Evolutionary conservation across 1,284 basidiomycete species (phyloP), one percentile per base, ranked within the genome.

Genomic region (Pseudozyma sp.): DNA sequence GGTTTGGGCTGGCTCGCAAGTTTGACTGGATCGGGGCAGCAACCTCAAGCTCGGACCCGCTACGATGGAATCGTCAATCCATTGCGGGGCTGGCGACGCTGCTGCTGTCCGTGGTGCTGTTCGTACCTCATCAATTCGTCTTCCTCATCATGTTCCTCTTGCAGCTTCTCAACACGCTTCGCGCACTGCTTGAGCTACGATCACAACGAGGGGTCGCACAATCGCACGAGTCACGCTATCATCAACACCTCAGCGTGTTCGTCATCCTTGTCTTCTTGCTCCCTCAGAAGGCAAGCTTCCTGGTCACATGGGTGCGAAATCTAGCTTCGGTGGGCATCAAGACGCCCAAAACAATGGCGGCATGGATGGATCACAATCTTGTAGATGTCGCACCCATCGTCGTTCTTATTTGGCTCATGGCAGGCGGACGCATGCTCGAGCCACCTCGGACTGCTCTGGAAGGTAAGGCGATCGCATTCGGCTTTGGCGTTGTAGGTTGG

Each of bases 221-320:
- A 60, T 77, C 54, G 47, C 47, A 45, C 53, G 69, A 68, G 42
- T 55, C 62, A 85, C 89, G 75, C 88, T 89, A 69, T 89, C 87
- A 77, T 42, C 52, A 83, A 46, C 79, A 84, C 45, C 60, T 84
- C 35, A 82, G 88, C 46, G 89, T 92, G 70, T 48, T 92, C 0
- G 84, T 96, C 10, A 85, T 94, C 46, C 85, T 94, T n/a, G 89
- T 94, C 88, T 90, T 92, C 88, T 87, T 97, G 1, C 85, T 96
- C 0, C 95, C 95, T 0, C 87, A 94, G 52, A 89, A 89, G 7
- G 91, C 90, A 0, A 91, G 94, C 0, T 90, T 92, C 7, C 86
- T 98, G 17, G 90, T 90, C 0, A 94, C 97, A 0, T 99, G 95
- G 95, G 90, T 91, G 1, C 89, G 94, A 56, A 96, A 94, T 54